Conservation (phyloP, 768 basidiomycete species). For the Hygrophorus pudorinus region DNA sequence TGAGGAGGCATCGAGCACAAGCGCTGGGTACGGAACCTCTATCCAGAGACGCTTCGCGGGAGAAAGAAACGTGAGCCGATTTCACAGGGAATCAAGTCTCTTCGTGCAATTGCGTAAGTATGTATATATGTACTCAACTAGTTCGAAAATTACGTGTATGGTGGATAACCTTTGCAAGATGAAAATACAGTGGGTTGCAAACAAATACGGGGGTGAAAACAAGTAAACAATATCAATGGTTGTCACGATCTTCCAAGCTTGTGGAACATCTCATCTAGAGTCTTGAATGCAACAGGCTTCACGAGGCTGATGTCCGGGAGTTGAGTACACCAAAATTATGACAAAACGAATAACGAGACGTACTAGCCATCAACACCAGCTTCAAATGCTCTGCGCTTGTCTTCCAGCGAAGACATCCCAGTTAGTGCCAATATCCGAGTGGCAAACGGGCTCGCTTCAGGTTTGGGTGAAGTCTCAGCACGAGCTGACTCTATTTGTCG, state of each 20-base stretch:
- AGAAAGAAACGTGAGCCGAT: not conserved
- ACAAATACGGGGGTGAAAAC: constrained; percentile 1
- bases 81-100: not conserved
- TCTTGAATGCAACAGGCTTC: constrained; percentile 94
- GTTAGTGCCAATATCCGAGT: constrained; percentile 79
- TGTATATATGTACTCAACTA: too few relatives aligned
- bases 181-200: not conserved
- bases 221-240: constrained; percentile 1
- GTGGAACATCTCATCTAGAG: constrained; percentile 74
- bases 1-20: constrained; percentile 57
- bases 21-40: not conserved
- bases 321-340: constrained; percentile 3
- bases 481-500: constrained; percentile 54
- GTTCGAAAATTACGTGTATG: too few relatives aligned
- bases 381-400: constrained; percentile 84
- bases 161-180: too few relatives aligned
- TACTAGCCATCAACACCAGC: constrained; percentile 95
- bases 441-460: constrained; percentile 8
- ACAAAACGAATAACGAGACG: constrained; percentile 22
- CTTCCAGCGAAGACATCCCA: constrained; percentile 88
- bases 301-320: constrained; percentile 49
- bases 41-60: not conserved
- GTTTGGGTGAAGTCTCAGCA: constrained; percentile 20
- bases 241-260: constrained; percentile 46
- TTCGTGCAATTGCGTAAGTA: too few relatives aligned